A percentile compares a stretch with the other conserved stretches of the same genome.
phyloP scores from a whole-genome alignment of 2,329 filamentous ascomycete species.

The Fusarium redolens region DNA sequence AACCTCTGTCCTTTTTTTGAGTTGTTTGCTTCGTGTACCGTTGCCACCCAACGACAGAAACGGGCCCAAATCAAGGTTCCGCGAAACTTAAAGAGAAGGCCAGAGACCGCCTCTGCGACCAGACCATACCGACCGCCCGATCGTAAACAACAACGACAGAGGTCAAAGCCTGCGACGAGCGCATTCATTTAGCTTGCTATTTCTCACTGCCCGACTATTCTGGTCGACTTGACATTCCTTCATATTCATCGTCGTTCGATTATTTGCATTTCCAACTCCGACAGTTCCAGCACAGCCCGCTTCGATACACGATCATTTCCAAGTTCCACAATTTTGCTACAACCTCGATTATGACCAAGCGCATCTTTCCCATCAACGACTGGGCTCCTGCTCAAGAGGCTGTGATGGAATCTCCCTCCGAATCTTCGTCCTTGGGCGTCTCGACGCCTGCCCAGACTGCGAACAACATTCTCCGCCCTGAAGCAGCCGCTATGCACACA shows the following conservation, averaged over 20 bases:
- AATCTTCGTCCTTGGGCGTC: constrained; percentile 29
- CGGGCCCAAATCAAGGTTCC: constrained; percentile 14
- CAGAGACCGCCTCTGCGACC: constrained; percentile 29
- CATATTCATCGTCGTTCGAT: neutral
- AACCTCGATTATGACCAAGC: constrained; percentile 47
- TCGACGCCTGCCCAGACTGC: constrained; percentile 13
- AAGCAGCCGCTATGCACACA: constrained; percentile 14
- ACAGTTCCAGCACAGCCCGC: constrained; percentile 6
- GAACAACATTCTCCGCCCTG: constrained; percentile 2
- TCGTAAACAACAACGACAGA: constrained; percentile 26
- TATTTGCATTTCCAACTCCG: neutral
- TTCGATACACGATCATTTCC: constrained; percentile 3
- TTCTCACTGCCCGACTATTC: neutral
- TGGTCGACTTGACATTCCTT: constrained; percentile 12
- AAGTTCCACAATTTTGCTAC: neutral
- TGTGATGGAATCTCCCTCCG: constrained; percentile 43
- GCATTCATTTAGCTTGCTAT: constrained; percentile 4
- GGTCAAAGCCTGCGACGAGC: neutral
- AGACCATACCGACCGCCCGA: constrained; percentile 3
- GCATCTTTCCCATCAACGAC: constrained; percentile 55
- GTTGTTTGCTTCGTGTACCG: constrained; percentile 7
- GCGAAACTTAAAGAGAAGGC: constrained; percentile 10
- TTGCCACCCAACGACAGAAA: constrained; percentile 13
- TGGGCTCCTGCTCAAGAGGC: constrained; percentile 59
- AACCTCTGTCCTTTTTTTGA: constrained; percentile 1